Conservation (phyloP, 2,329 filamentous ascomycete genomes). For the Pyricularia sp. region DNA sequence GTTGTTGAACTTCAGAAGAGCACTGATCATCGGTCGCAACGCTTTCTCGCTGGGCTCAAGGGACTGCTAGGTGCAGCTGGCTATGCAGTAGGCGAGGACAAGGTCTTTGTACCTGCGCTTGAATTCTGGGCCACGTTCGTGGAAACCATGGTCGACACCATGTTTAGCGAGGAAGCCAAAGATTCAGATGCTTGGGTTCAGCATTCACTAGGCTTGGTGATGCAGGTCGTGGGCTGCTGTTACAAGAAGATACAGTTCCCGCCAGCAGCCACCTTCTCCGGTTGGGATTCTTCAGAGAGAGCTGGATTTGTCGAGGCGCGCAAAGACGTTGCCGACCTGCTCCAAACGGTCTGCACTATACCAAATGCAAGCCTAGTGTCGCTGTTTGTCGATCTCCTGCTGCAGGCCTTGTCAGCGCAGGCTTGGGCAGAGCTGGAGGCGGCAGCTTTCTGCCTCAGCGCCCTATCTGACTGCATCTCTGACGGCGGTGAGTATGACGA, state of each 20-base stretch:
- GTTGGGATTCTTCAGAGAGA: conserved; percentile 63
- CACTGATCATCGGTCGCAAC: conserved; percentile 37
- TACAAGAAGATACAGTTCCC: conserved; percentile 65
- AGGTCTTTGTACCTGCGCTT: conserved; percentile 62
- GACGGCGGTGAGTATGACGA: conserved; percentile 50
- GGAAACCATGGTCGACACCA: conserved; percentile 51
- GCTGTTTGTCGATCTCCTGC: conserved; percentile 45
- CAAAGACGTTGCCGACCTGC: conserved; percentile 69
- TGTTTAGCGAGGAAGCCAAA: conserved; percentile 29
- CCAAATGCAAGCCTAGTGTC: conserved; percentile 46
- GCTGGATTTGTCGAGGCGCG: conserved; percentile 63
- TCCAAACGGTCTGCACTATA: conserved; percentile 61
- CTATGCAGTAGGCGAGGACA: conserved; percentile 61
- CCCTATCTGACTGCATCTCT: conserved; percentile 55
- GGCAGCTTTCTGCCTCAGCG: conserved; percentile 53
- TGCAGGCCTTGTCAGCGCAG: conserved; percentile 36
- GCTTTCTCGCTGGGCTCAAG: conserved; percentile 49
- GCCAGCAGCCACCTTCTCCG: conserved; percentile 40
- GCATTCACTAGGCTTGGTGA: conserved; percentile 47
- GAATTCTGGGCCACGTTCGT: conserved; percentile 78
- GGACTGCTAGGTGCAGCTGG: conserved; percentile 58
- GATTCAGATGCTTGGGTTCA: conserved; percentile 41
- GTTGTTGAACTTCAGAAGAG: conserved; percentile 49
- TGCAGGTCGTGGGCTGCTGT: conserved; percentile 55
- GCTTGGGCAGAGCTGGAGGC: conserved; percentile 53